Conservation (phyloP, 176 grass and related monocot genomes). For the Poa annua region DNA sequence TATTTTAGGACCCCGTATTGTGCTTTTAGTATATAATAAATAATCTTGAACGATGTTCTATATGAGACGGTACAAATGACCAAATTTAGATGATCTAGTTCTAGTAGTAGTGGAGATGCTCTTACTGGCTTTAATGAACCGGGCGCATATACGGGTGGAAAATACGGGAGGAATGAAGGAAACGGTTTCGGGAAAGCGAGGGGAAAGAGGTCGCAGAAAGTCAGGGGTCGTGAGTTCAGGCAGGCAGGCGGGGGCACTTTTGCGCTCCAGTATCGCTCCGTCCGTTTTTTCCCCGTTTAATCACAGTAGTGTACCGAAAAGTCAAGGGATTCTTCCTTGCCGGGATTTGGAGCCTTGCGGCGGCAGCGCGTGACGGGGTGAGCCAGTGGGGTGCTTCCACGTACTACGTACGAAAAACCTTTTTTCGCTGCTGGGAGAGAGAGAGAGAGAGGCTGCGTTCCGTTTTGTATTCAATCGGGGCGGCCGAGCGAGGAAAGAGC, state of each 20-base stretch:
- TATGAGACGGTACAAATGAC: too few relatives aligned
- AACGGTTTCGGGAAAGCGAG: neutral
- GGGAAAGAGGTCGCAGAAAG: conserved; percentile 40
- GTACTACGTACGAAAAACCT: too few relatives aligned
- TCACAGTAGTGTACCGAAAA: conserved; percentile 20
- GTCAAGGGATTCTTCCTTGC: conserved; percentile 32
- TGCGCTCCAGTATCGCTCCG: neutral
- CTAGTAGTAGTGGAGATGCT: too few relatives aligned
- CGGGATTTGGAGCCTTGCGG: conserved; percentile 35
- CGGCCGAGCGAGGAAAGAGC: neutral
- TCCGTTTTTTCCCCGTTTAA: too few relatives aligned
- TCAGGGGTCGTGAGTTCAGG: conserved; percentile 29
- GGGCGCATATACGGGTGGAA: too few relatives aligned
- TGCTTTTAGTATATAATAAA: too few relatives aligned
- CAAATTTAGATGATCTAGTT: too few relatives aligned
- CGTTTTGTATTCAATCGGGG: neutral
- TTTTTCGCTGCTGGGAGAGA: neutral
- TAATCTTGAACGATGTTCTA: too few relatives aligned
- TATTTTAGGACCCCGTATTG: too few relatives aligned
- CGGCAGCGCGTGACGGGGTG: conserved; percentile 43
- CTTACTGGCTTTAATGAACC: too few relatives aligned
- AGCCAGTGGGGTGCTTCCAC: conserved; percentile 33
- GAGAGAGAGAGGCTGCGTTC: neutral
- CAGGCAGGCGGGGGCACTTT: neutral
- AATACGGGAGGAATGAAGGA: neutral